phyloP scores from a whole-genome alignment of 352 stramenopile species.

The Saprolegnia diclina region DNA sequence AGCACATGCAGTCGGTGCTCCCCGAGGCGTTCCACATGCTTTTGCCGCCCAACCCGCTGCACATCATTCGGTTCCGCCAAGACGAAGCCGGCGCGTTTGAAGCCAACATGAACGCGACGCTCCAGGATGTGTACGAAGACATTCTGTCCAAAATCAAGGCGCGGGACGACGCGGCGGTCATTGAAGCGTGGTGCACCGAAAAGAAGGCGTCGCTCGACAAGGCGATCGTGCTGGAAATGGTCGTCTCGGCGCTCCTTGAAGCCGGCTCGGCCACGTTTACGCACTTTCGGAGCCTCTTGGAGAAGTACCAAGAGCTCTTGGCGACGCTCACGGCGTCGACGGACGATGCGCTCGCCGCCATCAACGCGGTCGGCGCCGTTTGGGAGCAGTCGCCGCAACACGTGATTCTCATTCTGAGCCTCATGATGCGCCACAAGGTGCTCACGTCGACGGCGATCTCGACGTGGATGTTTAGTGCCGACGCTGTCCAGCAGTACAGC shows the following conservation, averaged over 20 bases:
- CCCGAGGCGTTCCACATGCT: constrained; percentile 71
- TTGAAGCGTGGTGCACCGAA: constrained; percentile 60
- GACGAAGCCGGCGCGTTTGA: constrained; percentile 32
- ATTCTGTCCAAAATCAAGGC: constrained; percentile 63
- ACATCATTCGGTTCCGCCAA: constrained; percentile 55
- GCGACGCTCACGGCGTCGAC: not conserved
- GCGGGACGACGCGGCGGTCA: constrained; percentile 43
- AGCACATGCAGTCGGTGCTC: constrained; percentile 76
- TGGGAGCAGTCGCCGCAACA: constrained; percentile 74
- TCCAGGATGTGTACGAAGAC: constrained; percentile 49
- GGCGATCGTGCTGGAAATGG: constrained; percentile 53
- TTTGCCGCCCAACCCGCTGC: constrained; percentile 61
- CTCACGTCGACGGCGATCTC: constrained; percentile 64
- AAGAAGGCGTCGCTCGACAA: constrained; percentile 44
- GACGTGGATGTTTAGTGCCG: constrained; percentile 71
- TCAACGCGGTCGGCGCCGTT: constrained; percentile 5
- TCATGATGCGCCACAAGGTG: constrained; percentile 68
- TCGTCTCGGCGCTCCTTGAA: constrained; percentile 71
- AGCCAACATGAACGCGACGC: constrained; percentile 28
- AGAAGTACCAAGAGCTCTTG: constrained; percentile 57
- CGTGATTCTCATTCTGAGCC: constrained; percentile 71
- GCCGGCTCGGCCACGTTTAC: constrained; percentile 76
- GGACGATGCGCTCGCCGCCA: constrained; percentile 9
- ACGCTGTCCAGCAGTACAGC: constrained; percentile 82
- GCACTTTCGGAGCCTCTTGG: constrained; percentile 68